Evolutionary conservation across 2,329 filamentous ascomycete species (phyloP).

Genomic region (Neofusicoccum umdonicola): DNA sequence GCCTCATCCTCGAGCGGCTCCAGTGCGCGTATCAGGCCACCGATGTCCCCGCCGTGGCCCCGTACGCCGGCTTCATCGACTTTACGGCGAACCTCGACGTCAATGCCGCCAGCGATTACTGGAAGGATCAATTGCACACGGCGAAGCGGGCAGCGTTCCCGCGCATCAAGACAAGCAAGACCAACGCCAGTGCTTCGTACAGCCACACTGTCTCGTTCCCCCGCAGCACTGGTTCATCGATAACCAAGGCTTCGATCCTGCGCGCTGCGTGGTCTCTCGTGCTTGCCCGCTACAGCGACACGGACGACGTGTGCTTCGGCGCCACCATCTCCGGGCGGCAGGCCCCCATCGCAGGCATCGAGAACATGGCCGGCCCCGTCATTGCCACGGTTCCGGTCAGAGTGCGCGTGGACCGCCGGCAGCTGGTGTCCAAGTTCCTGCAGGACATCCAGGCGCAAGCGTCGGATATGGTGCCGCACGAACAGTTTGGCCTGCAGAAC

Average conservation of each 20-base stretch:
- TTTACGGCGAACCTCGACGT: conserved; percentile 31
- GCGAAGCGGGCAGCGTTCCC: not conserved
- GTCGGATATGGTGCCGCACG: conserved; percentile 19
- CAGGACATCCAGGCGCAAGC: conserved; percentile 7
- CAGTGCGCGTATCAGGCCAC: not conserved
- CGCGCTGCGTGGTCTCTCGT: not conserved
- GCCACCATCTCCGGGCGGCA: conserved; percentile 62
- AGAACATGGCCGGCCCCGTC: not conserved
- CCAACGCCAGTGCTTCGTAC: not conserved
- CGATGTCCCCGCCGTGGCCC: not conserved
- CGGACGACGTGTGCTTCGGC: conserved; percentile 50
- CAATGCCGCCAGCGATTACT: conserved; percentile 30
- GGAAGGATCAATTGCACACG: not conserved
- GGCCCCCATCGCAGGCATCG: conserved; percentile 25
- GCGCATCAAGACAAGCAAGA: not conserved
- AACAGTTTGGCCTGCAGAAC: conserved; percentile 28
- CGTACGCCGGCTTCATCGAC: not conserved
- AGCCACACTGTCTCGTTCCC: not conserved
- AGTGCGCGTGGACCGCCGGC: not conserved
- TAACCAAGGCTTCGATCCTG: not conserved
- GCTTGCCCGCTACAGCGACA: not conserved
- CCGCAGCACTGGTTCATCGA: not conserved
- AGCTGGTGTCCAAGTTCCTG: no score
- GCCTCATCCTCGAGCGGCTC: not conserved
- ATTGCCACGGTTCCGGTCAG: not conserved